A percentile compares a stretch with the other conserved stretches of the same genome.
Evolutionary conservation across 306 rosid genomes (phyloP).

Genomic region (cucumber (Cucumis sativus)): Cucumber_9930_V3 NC_026660.2:1464501-1465000

Average conservation of each 20-base stretch:
- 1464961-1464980: too few species aligned
- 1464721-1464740: neutral
- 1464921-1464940: neutral
- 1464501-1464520: neutral
- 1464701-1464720: neutral
- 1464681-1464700: neutral
- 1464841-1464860: neutral
- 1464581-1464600: constrained; percentile 5
- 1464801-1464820: neutral
- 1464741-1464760: neutral
- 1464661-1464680: neutral
- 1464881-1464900: constrained; percentile 1
- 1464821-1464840: constrained; percentile 2
- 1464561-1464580: neutral
- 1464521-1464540: neutral
- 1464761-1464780: neutral
- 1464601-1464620: neutral
- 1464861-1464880: neutral
- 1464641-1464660: constrained; percentile 10
- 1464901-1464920: neutral
- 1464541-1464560: constrained; percentile 7
- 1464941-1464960: too few species aligned
- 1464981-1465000: neutral
- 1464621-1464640: neutral
- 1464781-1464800: neutral